Conservation (phyloP, 1,284 basidiomycete genomes). For the Puccinia polysora region DNA sequence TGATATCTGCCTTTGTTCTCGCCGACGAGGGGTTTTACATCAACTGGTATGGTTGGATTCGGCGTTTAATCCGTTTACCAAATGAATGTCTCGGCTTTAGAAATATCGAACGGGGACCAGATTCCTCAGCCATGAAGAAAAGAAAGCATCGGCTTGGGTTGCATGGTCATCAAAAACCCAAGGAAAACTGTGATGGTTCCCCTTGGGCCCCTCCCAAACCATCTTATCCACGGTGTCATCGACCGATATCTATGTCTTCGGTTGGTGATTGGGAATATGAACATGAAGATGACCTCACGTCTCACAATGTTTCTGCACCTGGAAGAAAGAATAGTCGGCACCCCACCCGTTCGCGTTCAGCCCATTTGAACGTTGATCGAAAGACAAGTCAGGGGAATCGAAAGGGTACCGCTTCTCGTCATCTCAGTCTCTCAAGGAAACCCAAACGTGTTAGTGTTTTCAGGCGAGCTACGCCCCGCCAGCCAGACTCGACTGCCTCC, state of each 20-base stretch:
- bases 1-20: slow-evolving; percentile 4
- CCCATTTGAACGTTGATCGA: too few relatives aligned
- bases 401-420: too few relatives aligned
- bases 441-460: too few relatives aligned
- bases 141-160: not conserved
- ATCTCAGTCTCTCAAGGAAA: too few relatives aligned
- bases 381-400: too few relatives aligned
- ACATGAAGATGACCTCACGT: not conserved
- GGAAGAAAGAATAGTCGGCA: slow-evolving; percentile 2
- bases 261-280: slow-evolving; percentile 5
- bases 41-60: slow-evolving; percentile 11
- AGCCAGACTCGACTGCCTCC: too few relatives aligned
- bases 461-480: too few relatives aligned
- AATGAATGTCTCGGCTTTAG: not conserved
- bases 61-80: not conserved
- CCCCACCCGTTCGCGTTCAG: too few relatives aligned
- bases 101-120: not conserved
- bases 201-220: slow-evolving; percentile 21
- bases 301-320: too few relatives aligned
- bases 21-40: slow-evolving; percentile 3
- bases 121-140: not conserved
- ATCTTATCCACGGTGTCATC: slow-evolving; percentile 2
- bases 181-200: not conserved
- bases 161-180: not conserved
- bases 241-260: slow-evolving; percentile 16